Evolutionary conservation across 1,139 yeast species (phyloP), one percentile per base, ranked within the genome.

Genomic region (Pichia sp.): DNA sequence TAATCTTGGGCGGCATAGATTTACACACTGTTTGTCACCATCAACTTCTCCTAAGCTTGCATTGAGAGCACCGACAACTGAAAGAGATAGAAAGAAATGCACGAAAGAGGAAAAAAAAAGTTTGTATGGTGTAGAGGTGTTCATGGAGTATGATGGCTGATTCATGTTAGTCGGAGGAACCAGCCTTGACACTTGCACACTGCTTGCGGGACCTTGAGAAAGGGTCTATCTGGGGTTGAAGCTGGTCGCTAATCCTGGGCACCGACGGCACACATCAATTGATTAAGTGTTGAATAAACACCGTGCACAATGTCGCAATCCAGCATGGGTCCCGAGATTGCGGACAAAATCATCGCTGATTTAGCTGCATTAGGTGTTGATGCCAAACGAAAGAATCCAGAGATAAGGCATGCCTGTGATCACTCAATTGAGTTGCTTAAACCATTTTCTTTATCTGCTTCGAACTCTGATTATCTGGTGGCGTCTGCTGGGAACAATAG

Each of bases 331-430:
- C 64, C 66, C 68, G 63, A 66, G 29, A 65, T 75, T 17, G 70
- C 80, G 8, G 75, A 74, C 46, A 84, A 76, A 60, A 69, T 85
- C 42, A 67, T 69, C 5, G 61, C 78, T 0, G 97, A 90, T 63
- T 73, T 91, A 58, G 70, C 77, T 20, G 75, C 73, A 46, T 73
- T 92, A 58, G 74, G 83, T 9, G 71, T 85, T 1, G 97, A 91
- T 63, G 78, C 93, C 9, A 85, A 82, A 67, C 75, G 96, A 54
- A 76, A 89, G 60, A 81, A 82, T 64, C 66, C 82, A 0, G 93
- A 87, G 33, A 79, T 91, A 38, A 80, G 80, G 53, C 77, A 72
- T 67, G 85, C 89, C 1, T 77, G 92, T 59, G 95, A 87, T 49
- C 71, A 71, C 53, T 84, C 91, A 1, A 64, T 84, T 41, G 76